phyloP scores from a whole-genome alignment of 164 flowering plant genomes.

The Magnolia officinalis region DNA sequence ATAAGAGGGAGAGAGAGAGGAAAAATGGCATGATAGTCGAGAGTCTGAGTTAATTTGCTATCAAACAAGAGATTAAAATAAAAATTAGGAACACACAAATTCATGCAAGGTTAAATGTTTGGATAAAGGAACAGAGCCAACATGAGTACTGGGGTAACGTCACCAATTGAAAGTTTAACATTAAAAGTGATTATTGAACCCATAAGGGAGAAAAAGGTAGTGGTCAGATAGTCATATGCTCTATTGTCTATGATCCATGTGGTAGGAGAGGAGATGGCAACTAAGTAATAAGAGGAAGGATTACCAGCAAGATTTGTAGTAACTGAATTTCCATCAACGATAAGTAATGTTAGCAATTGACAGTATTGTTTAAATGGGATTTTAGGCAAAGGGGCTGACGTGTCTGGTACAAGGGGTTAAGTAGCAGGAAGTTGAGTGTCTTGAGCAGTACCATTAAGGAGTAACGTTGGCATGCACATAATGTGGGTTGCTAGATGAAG shows the following conservation, averaged over 20 bases:
- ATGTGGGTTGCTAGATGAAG: no score
- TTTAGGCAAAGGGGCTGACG: neutral
- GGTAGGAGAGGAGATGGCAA: no score
- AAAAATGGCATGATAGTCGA: neutral
- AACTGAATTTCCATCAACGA: no score
- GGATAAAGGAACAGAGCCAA: neutral
- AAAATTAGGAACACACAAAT: neutral
- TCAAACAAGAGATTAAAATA: neutral
- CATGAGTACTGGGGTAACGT: neutral
- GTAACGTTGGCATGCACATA: no score
- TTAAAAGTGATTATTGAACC: neutral
- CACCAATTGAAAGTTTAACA: neutral
- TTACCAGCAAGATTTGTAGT: neutral
- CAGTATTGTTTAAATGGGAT: neutral
- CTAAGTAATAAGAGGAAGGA: no score
- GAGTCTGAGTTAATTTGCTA: neutral
- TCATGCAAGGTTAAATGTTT: neutral
- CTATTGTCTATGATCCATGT: conserved; percentile 4
- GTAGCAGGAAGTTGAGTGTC: no score
- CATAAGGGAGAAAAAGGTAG: neutral
- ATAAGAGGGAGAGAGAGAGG: neutral
- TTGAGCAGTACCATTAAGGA: no score
- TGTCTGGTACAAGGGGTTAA: neutral
- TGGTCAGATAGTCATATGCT: neutral
- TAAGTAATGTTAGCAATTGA: neutral